Evolutionary conservation across 2,329 filamentous ascomycete species (phyloP).

Genomic region (Hypoxylon sp.): DNA sequence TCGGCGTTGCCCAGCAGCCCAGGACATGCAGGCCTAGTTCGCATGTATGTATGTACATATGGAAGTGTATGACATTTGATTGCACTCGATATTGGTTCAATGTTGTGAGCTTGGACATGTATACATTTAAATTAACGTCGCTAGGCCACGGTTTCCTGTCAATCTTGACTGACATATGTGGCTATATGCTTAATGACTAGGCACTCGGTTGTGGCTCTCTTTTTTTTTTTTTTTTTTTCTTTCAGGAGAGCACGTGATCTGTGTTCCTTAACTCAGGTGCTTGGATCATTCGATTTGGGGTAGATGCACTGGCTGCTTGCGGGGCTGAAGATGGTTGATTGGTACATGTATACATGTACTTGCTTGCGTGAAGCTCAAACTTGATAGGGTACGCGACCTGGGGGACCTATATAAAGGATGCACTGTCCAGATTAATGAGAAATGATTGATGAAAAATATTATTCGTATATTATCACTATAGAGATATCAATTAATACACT

Average conservation of each 20-base stretch:
- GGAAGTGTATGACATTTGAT: not conserved
- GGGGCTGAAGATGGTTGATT: not conserved
- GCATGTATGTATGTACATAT: not conserved
- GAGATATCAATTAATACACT: not conserved
- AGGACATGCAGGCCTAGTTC: slow-evolving; percentile 33
- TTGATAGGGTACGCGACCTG: slow-evolving; percentile 1
- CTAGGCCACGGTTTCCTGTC: not conserved
- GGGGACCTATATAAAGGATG: slow-evolving; percentile 5
- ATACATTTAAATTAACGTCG: not conserved
- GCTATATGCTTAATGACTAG: not conserved
- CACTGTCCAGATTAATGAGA: not conserved
- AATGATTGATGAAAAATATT: not conserved
- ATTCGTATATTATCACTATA: not conserved
- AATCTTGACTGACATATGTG: slow-evolving; percentile 6
- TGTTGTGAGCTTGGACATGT: not conserved
- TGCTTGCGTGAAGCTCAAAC: not conserved
- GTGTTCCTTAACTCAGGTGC: no score
- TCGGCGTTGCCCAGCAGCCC: slow-evolving; percentile 14
- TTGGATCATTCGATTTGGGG: slow-evolving; percentile 10
- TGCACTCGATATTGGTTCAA: not conserved
- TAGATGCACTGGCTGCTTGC: not conserved
- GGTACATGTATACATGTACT: not conserved
- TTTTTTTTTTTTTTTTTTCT: no score
- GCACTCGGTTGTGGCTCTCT: not conserved
- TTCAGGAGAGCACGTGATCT: slow-evolving; percentile 5